Evolutionary conservation across 2,329 filamentous ascomycete genomes (phyloP).

Genomic region (Neophaeococcomyces mojaviensis): DNA sequence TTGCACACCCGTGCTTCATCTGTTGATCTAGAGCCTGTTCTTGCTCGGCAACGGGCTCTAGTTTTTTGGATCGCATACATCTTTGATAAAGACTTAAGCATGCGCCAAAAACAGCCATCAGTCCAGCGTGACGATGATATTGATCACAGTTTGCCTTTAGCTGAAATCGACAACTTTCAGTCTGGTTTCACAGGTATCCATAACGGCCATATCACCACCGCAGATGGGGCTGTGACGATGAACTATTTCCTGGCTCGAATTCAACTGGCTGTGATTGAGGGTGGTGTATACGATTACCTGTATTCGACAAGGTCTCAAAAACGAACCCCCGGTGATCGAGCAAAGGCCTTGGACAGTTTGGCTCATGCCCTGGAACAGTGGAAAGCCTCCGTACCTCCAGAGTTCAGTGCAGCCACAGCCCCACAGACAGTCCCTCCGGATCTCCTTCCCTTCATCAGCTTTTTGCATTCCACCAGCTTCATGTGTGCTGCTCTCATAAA

Average conservation of each 20-base stretch:
- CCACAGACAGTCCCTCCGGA: slow-evolving; percentile 3
- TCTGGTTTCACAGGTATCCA: slow-evolving; percentile 1
- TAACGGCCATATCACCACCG: slow-evolving; percentile 4
- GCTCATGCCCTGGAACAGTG: slow-evolving; percentile 10
- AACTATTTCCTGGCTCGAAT: slow-evolving; percentile 15
- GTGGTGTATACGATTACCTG: slow-evolving; percentile 17
- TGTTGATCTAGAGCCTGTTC: slow-evolving; percentile 8
- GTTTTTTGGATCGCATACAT: slow-evolving; percentile 29
- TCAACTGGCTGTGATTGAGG: slow-evolving; percentile 15
- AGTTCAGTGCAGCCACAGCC: slow-evolving; percentile 8
- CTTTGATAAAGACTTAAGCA: slow-evolving; percentile 37
- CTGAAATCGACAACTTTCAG: slow-evolving; percentile 3
- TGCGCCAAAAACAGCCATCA: slow-evolving; percentile 36
- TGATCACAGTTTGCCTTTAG: slow-evolving; percentile 16
- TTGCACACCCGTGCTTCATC: slow-evolving; percentile 21
- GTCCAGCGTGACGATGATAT: slow-evolving; percentile 30
- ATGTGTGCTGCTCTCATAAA: no score
- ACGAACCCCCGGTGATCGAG: slow-evolving; percentile 11
- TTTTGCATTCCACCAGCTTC: no score
- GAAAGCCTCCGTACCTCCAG: slow-evolving; percentile 12
- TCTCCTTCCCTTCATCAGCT: no score
- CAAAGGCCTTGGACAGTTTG: slow-evolving; percentile 11
- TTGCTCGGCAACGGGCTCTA: slow-evolving; percentile 19
- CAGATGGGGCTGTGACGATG: slow-evolving; percentile 12
- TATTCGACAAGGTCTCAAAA: slow-evolving; percentile 13